Evolutionary conservation across 768 basidiomycete genomes (phyloP), one percentile per base, ranked within the genome.

Genomic region (Boletus vermiculosoides): DNA sequence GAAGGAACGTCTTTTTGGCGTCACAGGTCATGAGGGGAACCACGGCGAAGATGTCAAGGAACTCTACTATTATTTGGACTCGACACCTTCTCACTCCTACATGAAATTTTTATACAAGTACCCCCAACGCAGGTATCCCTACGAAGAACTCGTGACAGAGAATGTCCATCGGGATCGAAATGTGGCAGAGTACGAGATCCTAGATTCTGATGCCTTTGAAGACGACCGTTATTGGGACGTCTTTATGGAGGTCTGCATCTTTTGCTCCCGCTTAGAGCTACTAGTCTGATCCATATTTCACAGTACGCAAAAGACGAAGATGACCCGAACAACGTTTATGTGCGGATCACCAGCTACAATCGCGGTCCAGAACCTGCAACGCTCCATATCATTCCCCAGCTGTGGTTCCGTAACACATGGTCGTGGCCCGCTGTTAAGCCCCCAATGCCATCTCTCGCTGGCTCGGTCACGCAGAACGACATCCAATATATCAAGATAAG

Each of bases 51-150:
- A 99, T 69, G 94, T 96, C 77, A 98, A 98, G 74, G 97, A 99
- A 69, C 77, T 98, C 30, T 99, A 99, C 73, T 99, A 96, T 71
- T 99, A 99, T 73, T 83, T 99, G 58, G 97, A 98, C 72, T 96
- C 93, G 37, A 98, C 97, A 1, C 97, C 97, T 37, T 98, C 97
- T 2, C 97, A 99, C 67, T 97, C 95, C 7, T 99, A 98, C 81
- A 98, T 99, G 97, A 99, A 99, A 73, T 98, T 92, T 74, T 77
- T 98, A 55, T 99, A 99, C 84, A 99, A 99, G 72, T 99, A 99
- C 65, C 95, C 97, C 13, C 97, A 99, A 71, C 79, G 85, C 64
- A 78, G 81, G 34, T 99, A 83, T 73, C 97, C 97, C 1, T 99
- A 99, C 73, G 95, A 98, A 67, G 84, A 96, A 58, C 84, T 99